Evolutionary conservation across 1,284 basidiomycete genomes (phyloP).

Genomic region (Phlebopus sp.): DNA sequence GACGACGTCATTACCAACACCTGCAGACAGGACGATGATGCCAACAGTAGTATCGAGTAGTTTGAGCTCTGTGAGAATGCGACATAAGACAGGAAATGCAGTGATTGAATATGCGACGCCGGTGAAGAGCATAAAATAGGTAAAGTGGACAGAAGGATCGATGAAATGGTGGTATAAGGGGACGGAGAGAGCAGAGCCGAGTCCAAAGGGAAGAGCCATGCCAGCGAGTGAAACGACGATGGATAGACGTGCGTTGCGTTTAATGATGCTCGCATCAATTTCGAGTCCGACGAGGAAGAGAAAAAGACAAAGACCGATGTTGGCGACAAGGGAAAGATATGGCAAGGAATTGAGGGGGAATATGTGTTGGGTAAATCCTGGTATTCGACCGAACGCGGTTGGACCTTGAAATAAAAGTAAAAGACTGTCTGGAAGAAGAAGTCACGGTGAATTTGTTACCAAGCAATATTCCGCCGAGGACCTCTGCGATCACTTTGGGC

Average conservation of each 20-base stretch:
- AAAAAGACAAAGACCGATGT: conserved; percentile 87
- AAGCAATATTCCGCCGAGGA: conserved; percentile 72
- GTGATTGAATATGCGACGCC: conserved; percentile 90
- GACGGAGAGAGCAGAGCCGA: conserved; percentile 83
- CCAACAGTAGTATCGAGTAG: conserved; percentile 90
- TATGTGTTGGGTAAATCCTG: conserved; percentile 45
- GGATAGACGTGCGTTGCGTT: conserved; percentile 70
- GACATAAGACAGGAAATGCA: conserved; percentile 91
- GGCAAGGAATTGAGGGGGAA: conserved; percentile 76
- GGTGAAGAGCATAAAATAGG: conserved; percentile 89
- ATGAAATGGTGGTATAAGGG: conserved; percentile 79
- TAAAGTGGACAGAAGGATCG: conserved; percentile 61
- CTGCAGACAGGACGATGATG: conserved; percentile 82
- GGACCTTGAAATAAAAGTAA: conserved; percentile 41
- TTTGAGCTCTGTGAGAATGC: conserved; percentile 74
- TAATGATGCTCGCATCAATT: conserved; percentile 80
- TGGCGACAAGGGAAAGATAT: conserved; percentile 79
- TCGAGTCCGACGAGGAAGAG: conserved; percentile 89
- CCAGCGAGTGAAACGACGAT: conserved; percentile 62
- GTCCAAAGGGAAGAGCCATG: conserved; percentile 75
- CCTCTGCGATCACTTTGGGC: conserved; percentile 74
- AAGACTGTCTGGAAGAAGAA: background rate
- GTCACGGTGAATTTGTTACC: conserved; percentile 37
- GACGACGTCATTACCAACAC: conserved; percentile 85
- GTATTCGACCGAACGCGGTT: conserved; percentile 45